A percentile compares a stretch with the other conserved stretches of the same genome.
Conservation (phyloP, 345 rosid species). For the Populus davidiana region DNA sequence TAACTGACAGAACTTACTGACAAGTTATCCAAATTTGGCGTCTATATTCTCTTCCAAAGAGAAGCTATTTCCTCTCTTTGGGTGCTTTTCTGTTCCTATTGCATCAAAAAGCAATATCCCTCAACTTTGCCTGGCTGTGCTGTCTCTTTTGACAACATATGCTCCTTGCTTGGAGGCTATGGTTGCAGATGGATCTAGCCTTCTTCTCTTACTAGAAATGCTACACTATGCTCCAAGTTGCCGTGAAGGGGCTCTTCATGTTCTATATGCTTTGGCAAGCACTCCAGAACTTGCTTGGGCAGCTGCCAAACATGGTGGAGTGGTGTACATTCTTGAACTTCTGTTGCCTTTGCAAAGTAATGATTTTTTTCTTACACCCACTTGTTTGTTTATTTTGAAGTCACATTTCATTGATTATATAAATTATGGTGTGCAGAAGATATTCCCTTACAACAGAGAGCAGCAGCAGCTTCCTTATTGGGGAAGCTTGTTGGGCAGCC, state of each 20-base stretch:
- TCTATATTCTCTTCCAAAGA: slow-evolving; percentile 88
- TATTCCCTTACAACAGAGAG: slow-evolving; percentile 91
- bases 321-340: slow-evolving; percentile 92
- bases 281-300: slow-evolving; percentile 99
- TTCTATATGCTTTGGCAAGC: slow-evolving; percentile 98
- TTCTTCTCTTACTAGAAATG: slow-evolving; percentile 94
- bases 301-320: slow-evolving; percentile 99
- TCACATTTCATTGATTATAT: slow-evolving; percentile 19
- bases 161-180: slow-evolving; percentile 99
- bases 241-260: slow-evolving; percentile 95
- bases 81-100: slow-evolving; percentile 77
- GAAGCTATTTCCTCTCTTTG: slow-evolving; percentile 83
- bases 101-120: slow-evolving; percentile 80
- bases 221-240: slow-evolving; percentile 86
- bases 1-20: slow-evolving; percentile 72
- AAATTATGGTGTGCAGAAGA: slow-evolving; percentile 66
- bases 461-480: slow-evolving; percentile 87
- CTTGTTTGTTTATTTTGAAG: slow-evolving; percentile 13
- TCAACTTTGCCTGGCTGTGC: slow-evolving; percentile 77
- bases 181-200: slow-evolving; percentile 98
- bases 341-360: slow-evolving; percentile 87
- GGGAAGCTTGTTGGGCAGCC: slow-evolving; percentile 98
- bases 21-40: slow-evolving; percentile 77
- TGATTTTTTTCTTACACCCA: slow-evolving; percentile 17
- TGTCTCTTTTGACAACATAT: slow-evolving; percentile 85